Conservation (phyloP, 139 green algal genomes). For the Chlorella sorokiniana region DNA sequence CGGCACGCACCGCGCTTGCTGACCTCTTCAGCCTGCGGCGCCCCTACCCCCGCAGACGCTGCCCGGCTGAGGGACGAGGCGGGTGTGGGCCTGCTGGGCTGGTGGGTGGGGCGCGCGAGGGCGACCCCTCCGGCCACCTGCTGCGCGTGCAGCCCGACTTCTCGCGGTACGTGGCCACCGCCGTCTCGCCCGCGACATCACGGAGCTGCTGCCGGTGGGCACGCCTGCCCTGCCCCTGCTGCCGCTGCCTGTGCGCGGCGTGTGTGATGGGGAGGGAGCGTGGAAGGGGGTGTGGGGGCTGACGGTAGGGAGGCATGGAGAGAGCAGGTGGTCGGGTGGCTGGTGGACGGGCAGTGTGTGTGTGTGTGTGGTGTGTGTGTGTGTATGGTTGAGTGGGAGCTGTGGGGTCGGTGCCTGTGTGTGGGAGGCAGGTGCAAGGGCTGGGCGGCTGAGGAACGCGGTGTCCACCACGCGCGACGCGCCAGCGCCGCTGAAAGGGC, state of each 20-base stretch:
- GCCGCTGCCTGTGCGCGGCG: too few relatives aligned
- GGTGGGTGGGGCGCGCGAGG: conserved; percentile 73
- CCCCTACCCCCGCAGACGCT: conserved; percentile 37
- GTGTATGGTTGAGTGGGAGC: too few relatives aligned
- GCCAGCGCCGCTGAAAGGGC: too few relatives aligned
- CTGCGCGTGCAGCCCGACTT: conserved; percentile 66
- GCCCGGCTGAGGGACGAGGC: conserved; percentile 70
- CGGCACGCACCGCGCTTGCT: too few relatives aligned
- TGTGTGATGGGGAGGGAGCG: background rate
- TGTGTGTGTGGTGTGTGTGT: too few relatives aligned
- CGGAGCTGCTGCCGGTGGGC: conserved; percentile 28
- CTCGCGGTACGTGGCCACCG: conserved; percentile 54
- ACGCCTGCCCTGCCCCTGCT: background rate
- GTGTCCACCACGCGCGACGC: too few relatives aligned
- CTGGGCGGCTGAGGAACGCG: too few relatives aligned
- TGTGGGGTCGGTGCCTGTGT: too few relatives aligned
- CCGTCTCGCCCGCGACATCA: conserved; percentile 67
- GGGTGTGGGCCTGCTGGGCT: conserved; percentile 64
- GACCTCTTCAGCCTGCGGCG: background rate
- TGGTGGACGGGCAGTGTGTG: too few relatives aligned
- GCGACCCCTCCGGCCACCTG: conserved; percentile 77
- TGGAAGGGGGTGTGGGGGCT: background rate
- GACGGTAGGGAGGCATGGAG: too few relatives aligned
- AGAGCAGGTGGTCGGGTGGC: too few relatives aligned
- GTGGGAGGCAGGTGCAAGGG: too few relatives aligned